Conservation (phyloP, 2,329 filamentous ascomycete species). For the Monilinia vaccinii-corymbosi region DNA sequence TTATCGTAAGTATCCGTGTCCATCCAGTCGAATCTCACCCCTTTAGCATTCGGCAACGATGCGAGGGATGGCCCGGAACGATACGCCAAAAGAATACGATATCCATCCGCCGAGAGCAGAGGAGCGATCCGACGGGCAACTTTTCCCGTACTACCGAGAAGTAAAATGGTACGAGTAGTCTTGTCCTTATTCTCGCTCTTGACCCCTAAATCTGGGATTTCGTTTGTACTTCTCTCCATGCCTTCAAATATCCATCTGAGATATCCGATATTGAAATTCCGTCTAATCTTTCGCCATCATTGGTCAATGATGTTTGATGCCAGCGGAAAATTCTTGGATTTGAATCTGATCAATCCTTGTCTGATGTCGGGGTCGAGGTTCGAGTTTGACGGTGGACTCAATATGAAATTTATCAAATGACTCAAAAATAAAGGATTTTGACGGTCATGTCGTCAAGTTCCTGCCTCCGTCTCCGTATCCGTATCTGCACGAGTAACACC, state of each 20-base stretch:
- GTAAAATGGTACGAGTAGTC: constrained; percentile 1
- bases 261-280: not conserved
- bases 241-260: not conserved
- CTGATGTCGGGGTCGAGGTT: not conserved
- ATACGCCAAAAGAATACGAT: constrained; percentile 33
- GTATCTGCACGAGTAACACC: not conserved
- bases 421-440: not conserved
- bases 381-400: not conserved
- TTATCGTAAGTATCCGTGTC: constrained; percentile 33
- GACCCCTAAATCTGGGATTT: not conserved
- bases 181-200: not conserved
- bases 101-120: constrained; percentile 27
- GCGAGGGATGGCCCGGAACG: constrained; percentile 27
- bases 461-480: no score
- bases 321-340: not conserved
- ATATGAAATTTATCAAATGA: not conserved
- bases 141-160: constrained; percentile 39
- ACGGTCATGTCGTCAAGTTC: not conserved
- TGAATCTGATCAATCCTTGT: not conserved
- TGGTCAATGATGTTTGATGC: not conserved
- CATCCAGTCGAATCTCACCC: constrained; percentile 38
- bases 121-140: constrained; percentile 33
- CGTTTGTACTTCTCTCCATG: not conserved
- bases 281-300: not conserved
- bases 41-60: constrained; percentile 11